Base-by-base conservation (phyloP, 2,329 filamentous ascomycete species). In the Fusarium cicatricum region DNA sequence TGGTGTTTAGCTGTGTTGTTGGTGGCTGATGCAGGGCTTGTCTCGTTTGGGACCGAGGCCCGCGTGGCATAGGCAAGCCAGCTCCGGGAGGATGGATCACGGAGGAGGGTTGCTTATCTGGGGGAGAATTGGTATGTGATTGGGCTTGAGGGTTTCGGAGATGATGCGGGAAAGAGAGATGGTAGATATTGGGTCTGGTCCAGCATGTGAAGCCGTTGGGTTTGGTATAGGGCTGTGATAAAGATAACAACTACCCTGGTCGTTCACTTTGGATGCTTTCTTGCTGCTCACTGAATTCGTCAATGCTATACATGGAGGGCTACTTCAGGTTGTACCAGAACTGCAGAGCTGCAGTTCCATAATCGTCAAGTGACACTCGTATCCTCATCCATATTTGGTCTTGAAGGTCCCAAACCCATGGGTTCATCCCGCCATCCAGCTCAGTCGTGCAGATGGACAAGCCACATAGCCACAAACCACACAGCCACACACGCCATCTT, bases 41-140 rank as follows among this genome's bases (percentile, higher is more conserved):
- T 45, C 58, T 62, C 34, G 16, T 47, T 62, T 29, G 31, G 44
- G 54, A 45, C 23, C 14, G 41, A 62, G 37, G 36, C 33, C 59
- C 59, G 59, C 58, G 59, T 62, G 58, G 59, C 59, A 60, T 56
- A 21, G 29, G 55, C 36, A 48, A 39, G 34, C 38, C 49, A 21
- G 32, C 33, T 36, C 33, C 33, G 33, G 15, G n/a, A 28, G 37
- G 23, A 38, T 16, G 34, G 31, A 23, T 7, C 14, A 51, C 45
- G 59, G 55, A 56, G 45, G 17, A 46, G 33, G 21, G 41, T 44
- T 55, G 48, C 54, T 62, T 31, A n/a, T 62, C 55, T 56, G 14
- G 59, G 19, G 21, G 33, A 14, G 16, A 23, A 11, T 5, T 38
- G 26, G 49, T 19, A 44, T 42, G 49, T 48, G 52, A 37, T 32